Conservation (phyloP, 768 basidiomycete genomes). For the Leccinum imitatum region DNA sequence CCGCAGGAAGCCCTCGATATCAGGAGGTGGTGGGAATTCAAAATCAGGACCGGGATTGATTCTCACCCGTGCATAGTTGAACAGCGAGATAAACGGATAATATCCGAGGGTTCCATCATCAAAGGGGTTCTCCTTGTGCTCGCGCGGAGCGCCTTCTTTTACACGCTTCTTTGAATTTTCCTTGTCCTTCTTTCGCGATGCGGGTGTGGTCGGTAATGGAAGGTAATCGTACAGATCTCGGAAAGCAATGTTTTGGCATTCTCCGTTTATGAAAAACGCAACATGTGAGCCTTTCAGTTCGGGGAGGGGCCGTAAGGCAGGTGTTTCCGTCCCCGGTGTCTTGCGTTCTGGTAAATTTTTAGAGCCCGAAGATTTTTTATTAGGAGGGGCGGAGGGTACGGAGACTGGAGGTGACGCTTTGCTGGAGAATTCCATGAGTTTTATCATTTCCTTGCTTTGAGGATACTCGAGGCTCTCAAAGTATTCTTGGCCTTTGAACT, state of each 20-base stretch:
- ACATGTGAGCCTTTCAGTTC: constrained; percentile 69
- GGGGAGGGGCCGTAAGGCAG: constrained; percentile 62
- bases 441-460: constrained; percentile 87
- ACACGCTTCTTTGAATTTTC: constrained; percentile 53
- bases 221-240: constrained; percentile 87
- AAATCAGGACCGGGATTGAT: constrained; percentile 92
- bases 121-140: constrained; percentile 79
- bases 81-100: constrained; percentile 92
- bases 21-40: constrained; percentile 71
- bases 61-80: constrained; percentile 81
- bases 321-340: constrained; percentile 33
- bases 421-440: constrained; percentile 75
- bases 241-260: constrained; percentile 80
- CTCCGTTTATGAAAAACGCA: constrained; percentile 91
- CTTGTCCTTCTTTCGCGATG: constrained; percentile 58
- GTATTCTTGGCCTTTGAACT: constrained; percentile 95
- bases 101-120: constrained; percentile 96
- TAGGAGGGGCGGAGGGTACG: constrained; percentile 50
- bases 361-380: constrained; percentile 66
- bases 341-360: constrained; percentile 67
- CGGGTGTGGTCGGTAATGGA: constrained; percentile 67
- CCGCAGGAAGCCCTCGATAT: constrained; percentile 66
- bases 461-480: constrained; percentile 93
- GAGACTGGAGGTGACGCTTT: constrained; percentile 57
- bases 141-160: constrained; percentile 63